A percentile compares a stretch with the other conserved stretches of the same genome.
Evolutionary conservation across 2,329 filamentous ascomycete species (phyloP).

Genomic region (Nemania bipapillata): DNA sequence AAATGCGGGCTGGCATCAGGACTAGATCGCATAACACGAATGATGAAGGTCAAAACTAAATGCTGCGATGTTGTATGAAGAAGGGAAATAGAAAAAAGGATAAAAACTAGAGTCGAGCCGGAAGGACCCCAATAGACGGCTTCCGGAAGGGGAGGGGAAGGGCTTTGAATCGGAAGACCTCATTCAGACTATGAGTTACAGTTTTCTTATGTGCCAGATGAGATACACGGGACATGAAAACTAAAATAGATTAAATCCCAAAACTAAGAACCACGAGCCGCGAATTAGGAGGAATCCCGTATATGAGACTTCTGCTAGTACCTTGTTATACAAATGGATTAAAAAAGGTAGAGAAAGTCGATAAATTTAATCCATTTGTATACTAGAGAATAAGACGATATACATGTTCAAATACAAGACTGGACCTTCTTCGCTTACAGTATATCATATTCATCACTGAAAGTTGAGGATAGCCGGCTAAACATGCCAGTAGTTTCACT

Average conservation of each 20-base stretch:
- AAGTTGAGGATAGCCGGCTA: neutral
- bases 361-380: no score
- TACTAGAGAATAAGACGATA: neutral
- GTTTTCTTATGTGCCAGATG: neutral
- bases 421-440: no score
- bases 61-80: neutral
- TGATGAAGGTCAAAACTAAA: neutral
- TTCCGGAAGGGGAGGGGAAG: neutral
- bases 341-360: no score
- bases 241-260: neutral
- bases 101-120: neutral
- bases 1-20: no score
- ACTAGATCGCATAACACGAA: neutral
- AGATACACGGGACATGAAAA: neutral
- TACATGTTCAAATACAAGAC: neutral
- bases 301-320: neutral
- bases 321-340: no score
- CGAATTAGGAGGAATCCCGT: neutral
- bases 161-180: neutral
- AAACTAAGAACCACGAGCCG: neutral
- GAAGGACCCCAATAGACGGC: neutral
- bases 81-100: neutral
- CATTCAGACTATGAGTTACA: neutral
- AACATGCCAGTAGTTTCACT: neutral
- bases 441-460: no score